Percentiles rank a stretch among this genome's conserved stretches.
These are phyloP conservation scores for Aspergillus candidus DNA, from an alignment of 2,329 filamentous ascomycete genomes.

Conservation along the genomic window DNA sequence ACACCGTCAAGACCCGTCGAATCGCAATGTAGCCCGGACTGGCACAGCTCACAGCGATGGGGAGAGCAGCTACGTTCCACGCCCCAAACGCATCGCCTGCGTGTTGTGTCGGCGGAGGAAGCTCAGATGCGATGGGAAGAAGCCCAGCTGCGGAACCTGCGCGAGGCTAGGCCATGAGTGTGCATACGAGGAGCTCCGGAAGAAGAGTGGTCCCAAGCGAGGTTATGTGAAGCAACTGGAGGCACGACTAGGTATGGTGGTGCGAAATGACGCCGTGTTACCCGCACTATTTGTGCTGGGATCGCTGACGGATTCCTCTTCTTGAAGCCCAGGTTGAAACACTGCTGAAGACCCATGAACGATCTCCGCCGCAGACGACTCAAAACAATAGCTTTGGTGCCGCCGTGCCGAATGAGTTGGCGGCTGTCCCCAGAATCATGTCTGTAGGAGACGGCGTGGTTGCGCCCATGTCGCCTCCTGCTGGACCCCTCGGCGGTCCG, in stretches of 20 bases:
- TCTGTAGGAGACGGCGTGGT: conserved; percentile 17
- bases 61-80: conserved; percentile 57
- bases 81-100: conserved; percentile 90
- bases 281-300: neutral
- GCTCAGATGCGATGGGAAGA: conserved; percentile 77
- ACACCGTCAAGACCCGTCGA: conserved; percentile 9
- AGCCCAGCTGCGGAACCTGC: conserved; percentile 84
- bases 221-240: conserved; percentile 93
- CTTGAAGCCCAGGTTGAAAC: conserved; percentile 82
- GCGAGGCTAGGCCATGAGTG: conserved; percentile 79
- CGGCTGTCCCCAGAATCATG: conserved; percentile 20
- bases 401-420: conserved; percentile 25
- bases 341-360: conserved; percentile 73
- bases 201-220: conserved; percentile 90
- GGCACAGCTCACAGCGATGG: conserved; percentile 37
- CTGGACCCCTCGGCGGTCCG: conserved; percentile 15
- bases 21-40: conserved; percentile 17
- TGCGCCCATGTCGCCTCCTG: conserved; percentile 20
- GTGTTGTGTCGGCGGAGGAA: conserved; percentile 91
- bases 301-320: conserved; percentile 8
- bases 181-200: conserved; percentile 84
- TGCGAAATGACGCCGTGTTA: neutral
- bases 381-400: conserved; percentile 19
- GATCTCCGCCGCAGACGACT: conserved; percentile 28
- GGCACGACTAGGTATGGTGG: conserved; percentile 73